A percentile compares a stretch with the other conserved stretches of the same genome.
These are phyloP conservation scores for Xanthoparmelia taractica DNA, from an alignment of 495 filamentous ascomycete species.

Conservation along the genomic window DNA sequence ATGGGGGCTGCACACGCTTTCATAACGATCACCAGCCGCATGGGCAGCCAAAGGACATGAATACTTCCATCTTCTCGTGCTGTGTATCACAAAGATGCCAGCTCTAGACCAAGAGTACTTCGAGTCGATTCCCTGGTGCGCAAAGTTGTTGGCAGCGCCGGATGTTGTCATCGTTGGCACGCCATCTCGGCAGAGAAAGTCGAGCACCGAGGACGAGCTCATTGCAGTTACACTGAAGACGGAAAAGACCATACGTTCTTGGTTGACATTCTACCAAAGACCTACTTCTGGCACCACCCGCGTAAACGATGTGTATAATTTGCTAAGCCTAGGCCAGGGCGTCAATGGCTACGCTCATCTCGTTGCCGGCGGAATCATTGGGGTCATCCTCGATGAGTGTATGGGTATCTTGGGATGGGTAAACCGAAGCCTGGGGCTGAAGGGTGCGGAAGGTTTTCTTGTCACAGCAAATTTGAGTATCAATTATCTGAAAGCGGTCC, in stretches of 20 bases:
- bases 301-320: slow-evolving; percentile 37
- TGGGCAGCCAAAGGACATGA: too few relatives aligned
- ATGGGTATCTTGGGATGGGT: slow-evolving; percentile 41
- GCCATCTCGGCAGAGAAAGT: slow-evolving; percentile 38
- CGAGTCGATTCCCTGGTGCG: slow-evolving; percentile 50
- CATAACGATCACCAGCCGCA: too few relatives aligned
- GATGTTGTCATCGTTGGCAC: slow-evolving; percentile 34
- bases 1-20: too few relatives aligned
- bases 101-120: slow-evolving; percentile 30
- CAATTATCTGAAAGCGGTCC: slow-evolving; percentile 45
- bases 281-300: slow-evolving; percentile 26
- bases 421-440: slow-evolving; percentile 36
- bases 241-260: slow-evolving; percentile 41
- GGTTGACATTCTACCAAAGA: slow-evolving; percentile 39
- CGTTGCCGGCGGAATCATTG: slow-evolving; percentile 54
- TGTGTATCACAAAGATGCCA: too few relatives aligned
- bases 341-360: slow-evolving; percentile 52
- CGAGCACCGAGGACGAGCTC: slow-evolving; percentile 44
- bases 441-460: slow-evolving; percentile 23
- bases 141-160: slow-evolving; percentile 38
- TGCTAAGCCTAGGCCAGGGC: slow-evolving; percentile 46
- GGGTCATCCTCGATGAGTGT: slow-evolving; percentile 51
- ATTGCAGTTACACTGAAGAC: slow-evolving; percentile 50
- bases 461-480: slow-evolving; percentile 55
- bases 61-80: too few relatives aligned